phyloP scores from a whole-genome alignment of 169 alveolate genomes.

The Plasmodium coatneyi region DNA sequence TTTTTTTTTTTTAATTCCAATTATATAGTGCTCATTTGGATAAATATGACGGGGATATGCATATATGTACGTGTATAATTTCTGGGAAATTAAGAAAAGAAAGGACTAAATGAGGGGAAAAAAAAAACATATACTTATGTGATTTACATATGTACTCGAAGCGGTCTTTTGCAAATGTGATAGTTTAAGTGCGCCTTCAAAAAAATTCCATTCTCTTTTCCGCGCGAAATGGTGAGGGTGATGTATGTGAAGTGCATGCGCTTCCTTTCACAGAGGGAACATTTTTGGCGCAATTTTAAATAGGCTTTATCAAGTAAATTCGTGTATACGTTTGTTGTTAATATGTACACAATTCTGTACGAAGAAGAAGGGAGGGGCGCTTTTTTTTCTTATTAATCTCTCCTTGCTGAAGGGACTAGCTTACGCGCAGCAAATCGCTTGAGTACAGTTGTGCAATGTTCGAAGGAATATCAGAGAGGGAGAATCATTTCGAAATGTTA shows the following conservation, averaged over 20 bases:
- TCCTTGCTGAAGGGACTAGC: background rate
- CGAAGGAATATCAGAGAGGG: background rate
- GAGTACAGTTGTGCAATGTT: background rate
- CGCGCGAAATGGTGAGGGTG: background rate
- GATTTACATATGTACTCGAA: background rate
- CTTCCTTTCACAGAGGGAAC: background rate
- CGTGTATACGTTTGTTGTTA: background rate
- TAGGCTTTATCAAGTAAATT: background rate
- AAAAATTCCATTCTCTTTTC: background rate
- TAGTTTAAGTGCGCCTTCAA: background rate
- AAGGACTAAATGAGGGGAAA: background rate
- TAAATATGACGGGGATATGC: background rate
- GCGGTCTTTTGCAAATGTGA: constrained; percentile 5
- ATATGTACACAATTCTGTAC: background rate
- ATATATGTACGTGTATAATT: background rate
- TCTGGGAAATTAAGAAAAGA: background rate
- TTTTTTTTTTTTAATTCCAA: background rate
- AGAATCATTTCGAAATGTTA: background rate
- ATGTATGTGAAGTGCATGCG: background rate
- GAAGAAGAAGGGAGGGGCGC: background rate
- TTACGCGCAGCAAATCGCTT: background rate
- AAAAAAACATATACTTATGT: background rate
- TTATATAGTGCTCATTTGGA: background rate
- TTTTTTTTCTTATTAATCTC: background rate
- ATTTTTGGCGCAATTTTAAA: background rate